Evolutionary conservation across 1,284 basidiomycete species (phyloP), one percentile per base, ranked within the genome.

Genomic region (Malassezia restricta): DNA sequence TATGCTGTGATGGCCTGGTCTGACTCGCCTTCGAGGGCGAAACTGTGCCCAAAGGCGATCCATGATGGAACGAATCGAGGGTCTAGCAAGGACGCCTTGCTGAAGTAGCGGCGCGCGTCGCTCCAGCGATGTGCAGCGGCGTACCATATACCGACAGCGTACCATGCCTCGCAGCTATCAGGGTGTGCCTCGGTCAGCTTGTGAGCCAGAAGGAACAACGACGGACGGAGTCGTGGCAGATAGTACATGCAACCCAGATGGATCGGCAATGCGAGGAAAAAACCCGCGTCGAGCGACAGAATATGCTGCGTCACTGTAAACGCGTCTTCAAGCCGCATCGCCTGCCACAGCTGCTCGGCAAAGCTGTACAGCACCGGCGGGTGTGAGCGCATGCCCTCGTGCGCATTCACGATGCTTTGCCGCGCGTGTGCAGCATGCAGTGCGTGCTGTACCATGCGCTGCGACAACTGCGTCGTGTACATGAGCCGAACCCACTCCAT

Each of bases 221-320:
- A 84, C 1, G 90, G 89, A 59, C 90, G 86, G 9, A 96, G 78
- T 69, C 91, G 83, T 15, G 83, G 82, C 27, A 98, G 79, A 74
- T 96, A 89, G 69, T 90, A 86, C 86, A 96, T 92, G 79, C 92
- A 96, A 3, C 90, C 89, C 35, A 98, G 83, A 71, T 98, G 92
- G 45, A 98, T 75, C 0, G 91, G 87, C 75, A 98, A 86, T 8
- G 65, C 56, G 0, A 61, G 63, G 6, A 59, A 53, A 50, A 69
- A 68, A 24, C 69, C 63, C 0, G 56, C 51, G 8, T 61, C 56
- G 6, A 71, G 44, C 43, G 63, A 55, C 14, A 68, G 48, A 32
- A 71, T 63, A 24, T 65, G 58, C 6, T 51, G 50, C 8, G 94
- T 98, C 43, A 98, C 81, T 1, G 81, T 79, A 71, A 84, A 92